Base-by-base conservation (phyloP, 306 rosid species). In the Prunus mongolica region DNA sequence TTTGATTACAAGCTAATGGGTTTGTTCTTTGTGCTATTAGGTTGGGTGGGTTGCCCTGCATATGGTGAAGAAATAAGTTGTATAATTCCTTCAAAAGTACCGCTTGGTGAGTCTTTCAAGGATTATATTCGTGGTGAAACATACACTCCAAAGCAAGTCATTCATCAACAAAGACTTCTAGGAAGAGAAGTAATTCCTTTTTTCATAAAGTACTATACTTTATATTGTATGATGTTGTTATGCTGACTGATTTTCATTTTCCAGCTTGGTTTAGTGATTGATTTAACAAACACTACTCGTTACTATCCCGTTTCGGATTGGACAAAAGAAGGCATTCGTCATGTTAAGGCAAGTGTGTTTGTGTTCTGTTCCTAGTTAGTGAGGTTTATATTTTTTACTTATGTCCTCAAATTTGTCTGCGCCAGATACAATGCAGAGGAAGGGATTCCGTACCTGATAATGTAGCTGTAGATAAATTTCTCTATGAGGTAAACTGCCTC, bases 251-350 rank as follows among this genome's bases (percentile, higher is more conserved):
- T 46, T 73, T 19, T 55, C 9, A 0, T 46, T 79, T 83, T 88
- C 72, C 93, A 96, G 99, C 98, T 96, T 74, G 97, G 99, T 86
- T 79, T 96, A 79, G 97, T 96, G 87, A 92, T 96, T 82, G 99
- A 96, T 82, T 82, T 96, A 90, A 87, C 99, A 30, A 92, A 96
- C 82, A 89, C 99, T 61, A 73, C 91, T 13, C 97, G 99, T 32
- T 91, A 96, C 83, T 92, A 92, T 88, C 87, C 93, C 38, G 84
- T 89, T 65, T 8, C 82, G 11, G 97, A 96, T 78, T 83, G 93
- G 76, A 93, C 89, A 84, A 91, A 87, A 80, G 99, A 92, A 89
- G 91, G 93, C 69, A 96, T 96, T 86, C 89, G 89, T 84, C 90
- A 96, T 81, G 96, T 96, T 47, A 96, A 96, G 96, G 99, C 89